Conservation (phyloP, 164 flowering plant species). For the Santalum album region DNA sequence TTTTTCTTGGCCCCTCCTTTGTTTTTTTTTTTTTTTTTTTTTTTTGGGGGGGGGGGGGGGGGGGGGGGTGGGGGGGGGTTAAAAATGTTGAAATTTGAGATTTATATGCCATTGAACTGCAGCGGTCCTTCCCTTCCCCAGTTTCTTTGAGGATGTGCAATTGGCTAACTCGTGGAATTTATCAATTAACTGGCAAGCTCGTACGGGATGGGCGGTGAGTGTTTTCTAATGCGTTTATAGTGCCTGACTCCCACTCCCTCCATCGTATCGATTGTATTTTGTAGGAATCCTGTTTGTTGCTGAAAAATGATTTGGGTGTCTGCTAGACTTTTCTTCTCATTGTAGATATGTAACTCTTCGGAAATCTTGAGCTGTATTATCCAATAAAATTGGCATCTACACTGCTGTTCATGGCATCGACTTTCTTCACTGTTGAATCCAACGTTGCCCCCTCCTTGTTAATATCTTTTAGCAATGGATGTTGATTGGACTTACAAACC, state of each 20-base stretch:
- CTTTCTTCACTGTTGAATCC: slow-evolving; percentile 3
- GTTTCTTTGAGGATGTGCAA: slow-evolving; percentile 18
- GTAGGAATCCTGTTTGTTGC: slow-evolving; percentile 17
- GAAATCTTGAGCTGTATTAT: slow-evolving; percentile 19
- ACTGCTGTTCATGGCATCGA: slow-evolving; percentile 9
- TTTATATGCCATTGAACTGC: not conserved
- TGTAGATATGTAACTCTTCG: slow-evolving; percentile 36
- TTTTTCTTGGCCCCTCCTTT: too few relatives aligned
- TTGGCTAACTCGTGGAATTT: slow-evolving; percentile 11
- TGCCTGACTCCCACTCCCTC: slow-evolving; percentile 23
- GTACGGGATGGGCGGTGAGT: slow-evolving; percentile 32
- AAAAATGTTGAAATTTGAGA: not conserved
- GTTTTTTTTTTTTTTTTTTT: not conserved
- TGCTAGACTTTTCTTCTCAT: slow-evolving; percentile 14
- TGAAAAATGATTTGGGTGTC: slow-evolving; percentile 23
- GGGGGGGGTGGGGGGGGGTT: too few relatives aligned
- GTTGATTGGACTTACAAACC: too few relatives aligned
- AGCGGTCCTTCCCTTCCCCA: not conserved
- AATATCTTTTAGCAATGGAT: too few relatives aligned
- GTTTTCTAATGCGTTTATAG: slow-evolving; percentile 18
- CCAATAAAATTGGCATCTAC: slow-evolving; percentile 17
- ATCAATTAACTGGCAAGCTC: slow-evolving; percentile 13
- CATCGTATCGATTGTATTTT: slow-evolving; percentile 18
- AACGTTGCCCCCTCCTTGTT: slow-evolving; percentile 1
- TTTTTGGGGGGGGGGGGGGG: too few relatives aligned